Evolutionary conservation across 2,329 filamentous ascomycete genomes (phyloP), one percentile per base, ranked within the genome.

Genomic region (Pseudogymnoascus sp.): DNA sequence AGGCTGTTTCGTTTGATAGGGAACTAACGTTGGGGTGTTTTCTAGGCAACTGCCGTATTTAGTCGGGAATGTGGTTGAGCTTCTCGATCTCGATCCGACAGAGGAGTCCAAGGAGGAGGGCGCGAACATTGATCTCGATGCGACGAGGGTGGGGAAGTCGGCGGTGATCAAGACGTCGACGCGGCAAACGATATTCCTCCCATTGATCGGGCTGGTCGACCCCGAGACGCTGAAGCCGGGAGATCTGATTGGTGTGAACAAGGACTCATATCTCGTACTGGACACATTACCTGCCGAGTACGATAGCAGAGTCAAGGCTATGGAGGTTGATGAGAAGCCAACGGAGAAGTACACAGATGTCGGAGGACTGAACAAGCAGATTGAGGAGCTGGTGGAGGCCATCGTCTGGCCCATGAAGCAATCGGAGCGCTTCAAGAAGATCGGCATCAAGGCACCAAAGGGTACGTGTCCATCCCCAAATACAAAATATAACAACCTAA

Each of bases 331-430:
- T 72, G 96, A 99, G 84, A 99, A 99, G 83, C 96, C 95, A 8
- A 97, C 93, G 40, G 95, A 99, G 78, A 96, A 97, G 79, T 99
- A 99, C 80, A 95, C 88, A 62, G 95, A 99, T 79, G 96, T 99
- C 12, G 95, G 95, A 78, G 95, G 95, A 61, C 78, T 99, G 71
- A 93, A 97, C 78, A 99, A 99, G 80, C 95, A 99, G 81, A 99
- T 99, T 73, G 93, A 97, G 76, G 96, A 99, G 79, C 84, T 99
- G 62, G 93, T 99, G 7, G 95, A 99, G 80, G 95, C 95, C 63
- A 95, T 99, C 60, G 95, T 99, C 31, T 97, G 93, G 93, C 95
- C 95, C 1, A 99, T 99, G 95, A 97, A 97, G 84, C 93, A 99
- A 79, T 93, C 95, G 1, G 96, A 99, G 71, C 86, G 93, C 18